A percentile compares a stretch with the other conserved stretches of the same genome.
Evolutionary conservation across 345 rosid genomes (phyloP).

Genomic region (Alliaria petiolata): DNA sequence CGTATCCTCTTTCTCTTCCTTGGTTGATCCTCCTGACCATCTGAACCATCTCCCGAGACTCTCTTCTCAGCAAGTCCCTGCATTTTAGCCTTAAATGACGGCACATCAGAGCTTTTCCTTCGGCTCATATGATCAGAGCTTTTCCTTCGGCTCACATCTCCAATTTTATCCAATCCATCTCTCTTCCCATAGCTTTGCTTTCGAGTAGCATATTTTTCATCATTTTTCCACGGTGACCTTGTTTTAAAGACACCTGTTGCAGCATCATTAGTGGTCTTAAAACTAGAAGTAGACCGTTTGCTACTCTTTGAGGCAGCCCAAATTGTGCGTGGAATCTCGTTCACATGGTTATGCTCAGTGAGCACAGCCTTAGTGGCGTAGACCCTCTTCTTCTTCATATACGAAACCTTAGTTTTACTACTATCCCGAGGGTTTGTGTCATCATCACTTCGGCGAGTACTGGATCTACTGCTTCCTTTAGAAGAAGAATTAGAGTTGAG

Average conservation of each 20-base stretch:
- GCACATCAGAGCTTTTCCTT: conserved; percentile 15
- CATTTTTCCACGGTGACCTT: conserved; percentile 28
- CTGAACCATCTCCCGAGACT: conserved; percentile 27
- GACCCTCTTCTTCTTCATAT: conserved; percentile 49
- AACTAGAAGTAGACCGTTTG: conserved; percentile 32
- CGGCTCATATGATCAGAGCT: no score
- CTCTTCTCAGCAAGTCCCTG: conserved; percentile 30
- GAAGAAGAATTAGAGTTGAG: conserved; percentile 27
- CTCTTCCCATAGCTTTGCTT: conserved; percentile 30
- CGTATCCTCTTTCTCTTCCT: conserved; percentile 71
- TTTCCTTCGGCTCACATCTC: no score
- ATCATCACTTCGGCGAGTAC: conserved; percentile 13
- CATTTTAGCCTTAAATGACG: conserved; percentile 29
- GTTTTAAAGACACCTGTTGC: conserved; percentile 26
- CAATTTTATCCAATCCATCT: conserved; percentile 19
- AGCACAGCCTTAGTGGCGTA: conserved; percentile 33
- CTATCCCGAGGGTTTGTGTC: conserved; percentile 7
- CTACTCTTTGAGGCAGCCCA: conserved; percentile 38
- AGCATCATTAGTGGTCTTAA: conserved; percentile 24
- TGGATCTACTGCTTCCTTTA: conserved; percentile 27
- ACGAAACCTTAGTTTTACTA: conserved; percentile 17
- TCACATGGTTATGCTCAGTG: conserved; percentile 26
- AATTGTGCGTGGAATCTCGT: conserved; percentile 47
- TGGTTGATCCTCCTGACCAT: conserved; percentile 39
- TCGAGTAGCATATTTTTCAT: conserved; percentile 13